phyloP scores from a whole-genome alignment of 2,329 filamentous ascomycete genomes.

The Diplodia sapinea region DNA sequence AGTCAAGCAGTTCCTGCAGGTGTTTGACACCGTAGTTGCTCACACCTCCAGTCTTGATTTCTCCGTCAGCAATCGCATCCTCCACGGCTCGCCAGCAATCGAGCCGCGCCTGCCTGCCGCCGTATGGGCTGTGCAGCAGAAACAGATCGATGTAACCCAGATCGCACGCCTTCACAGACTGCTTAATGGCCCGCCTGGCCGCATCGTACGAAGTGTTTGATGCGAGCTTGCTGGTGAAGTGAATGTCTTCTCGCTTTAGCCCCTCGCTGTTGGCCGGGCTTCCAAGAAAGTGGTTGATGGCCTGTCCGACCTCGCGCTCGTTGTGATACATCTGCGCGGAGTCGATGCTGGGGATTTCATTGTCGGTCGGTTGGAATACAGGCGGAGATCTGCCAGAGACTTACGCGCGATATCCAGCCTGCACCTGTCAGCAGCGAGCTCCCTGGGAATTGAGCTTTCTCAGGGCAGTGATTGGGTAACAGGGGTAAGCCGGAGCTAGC shows the following conservation, averaged over 20 bases:
- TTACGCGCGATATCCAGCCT: conserved; percentile 55
- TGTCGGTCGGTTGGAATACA: neutral
- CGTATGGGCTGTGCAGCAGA: conserved; percentile 79
- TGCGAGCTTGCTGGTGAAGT: conserved; percentile 80
- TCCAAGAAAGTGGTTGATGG: conserved; percentile 65
- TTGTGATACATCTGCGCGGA: conserved; percentile 72
- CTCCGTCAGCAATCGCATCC: conserved; percentile 74
- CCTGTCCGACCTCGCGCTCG: conserved; percentile 70
- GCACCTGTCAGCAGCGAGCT: conserved; percentile 36
- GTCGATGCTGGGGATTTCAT: conserved; percentile 53
- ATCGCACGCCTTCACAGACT: conserved; percentile 68
- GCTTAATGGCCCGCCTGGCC: conserved; percentile 69
- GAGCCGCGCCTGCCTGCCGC: conserved; percentile 69
- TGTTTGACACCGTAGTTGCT: conserved; percentile 80
- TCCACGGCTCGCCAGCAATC: conserved; percentile 79
- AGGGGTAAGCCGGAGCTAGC: conserved; percentile 28
- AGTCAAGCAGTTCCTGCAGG: conserved; percentile 71
- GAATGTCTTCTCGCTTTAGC: conserved; percentile 71
- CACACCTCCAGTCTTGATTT: conserved; percentile 74
- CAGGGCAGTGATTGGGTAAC: neutral
- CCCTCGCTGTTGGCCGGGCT: conserved; percentile 54
- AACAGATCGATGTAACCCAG: conserved; percentile 81
- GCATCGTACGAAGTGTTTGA: conserved; percentile 70
- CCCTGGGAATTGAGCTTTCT: neutral
- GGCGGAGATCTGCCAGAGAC: conserved; percentile 33